Base-by-base conservation (phyloP, 2,329 filamentous ascomycete species). In the Microsporum canis region DNA sequence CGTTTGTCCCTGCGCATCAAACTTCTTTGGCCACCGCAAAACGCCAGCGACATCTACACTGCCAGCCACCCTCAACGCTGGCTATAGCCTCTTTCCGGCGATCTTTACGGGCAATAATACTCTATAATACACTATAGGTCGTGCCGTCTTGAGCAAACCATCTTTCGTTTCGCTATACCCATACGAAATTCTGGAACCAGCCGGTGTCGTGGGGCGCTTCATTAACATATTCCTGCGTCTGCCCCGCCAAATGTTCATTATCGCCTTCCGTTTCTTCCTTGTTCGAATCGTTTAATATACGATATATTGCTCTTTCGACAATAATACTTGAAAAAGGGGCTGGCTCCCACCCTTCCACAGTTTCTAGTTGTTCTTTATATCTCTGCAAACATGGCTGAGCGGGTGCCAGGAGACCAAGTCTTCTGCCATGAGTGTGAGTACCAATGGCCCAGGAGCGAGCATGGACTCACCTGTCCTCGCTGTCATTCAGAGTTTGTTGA, bases 401-500 rank as follows among this genome's bases (percentile, higher is more conserved):
- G 51, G 31, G 51, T 55, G 51, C 5, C 33, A 14, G 51, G 66
- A 49, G 59, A 75, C 64, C 79, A 84, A 65, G 86, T 96, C 60
- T 95, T 82, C 73, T 99, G 94, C 74, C 90, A 97, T 74, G 77
- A 81, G 63, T 97, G 94, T 76, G 73, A 81, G 59, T 77, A 88
- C 65, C 87, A 96, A 72, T 97, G 91, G 90, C 89, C 87, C 69
- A 79, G 84, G 63, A 83, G 89, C 63, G 82, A 88, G 65, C 79
- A 82, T 65, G 85, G 81, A 31, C 75, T 95, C 64, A 77, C 76
- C 14, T 99, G 94, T 71, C 90, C 91, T 14, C 73, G 77, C n/a
- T 99, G 94, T 71, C 71, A 80, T 3, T 84, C 85, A 41, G 89
- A 95, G 23, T 86, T 89, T 66, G 89, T 85, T 14, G 91, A 99